Base-by-base conservation (phyloP, 2,329 filamentous ascomycete genomes). In the Diaporthe longicolla region DNA sequence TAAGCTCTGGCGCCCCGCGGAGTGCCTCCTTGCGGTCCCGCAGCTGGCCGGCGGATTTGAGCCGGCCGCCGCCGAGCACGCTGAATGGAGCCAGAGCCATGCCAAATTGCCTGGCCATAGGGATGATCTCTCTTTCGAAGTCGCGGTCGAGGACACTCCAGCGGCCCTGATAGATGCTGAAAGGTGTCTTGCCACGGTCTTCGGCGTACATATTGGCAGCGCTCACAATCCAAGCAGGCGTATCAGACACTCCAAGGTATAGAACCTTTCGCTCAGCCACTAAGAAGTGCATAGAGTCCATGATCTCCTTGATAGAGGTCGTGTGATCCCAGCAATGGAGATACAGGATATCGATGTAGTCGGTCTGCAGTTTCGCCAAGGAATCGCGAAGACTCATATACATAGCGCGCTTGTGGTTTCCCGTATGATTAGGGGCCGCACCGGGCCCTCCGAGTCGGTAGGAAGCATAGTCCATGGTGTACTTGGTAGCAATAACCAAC, bases 401-500 rank as follows among this genome's bases (percentile, higher is more conserved):
- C 69, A 63, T 71, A 17, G 54, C 26, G 17, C 52, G 48, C 69
- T 71, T 71, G 24, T 55, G 55, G 43, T 71, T 71, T 4, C 69
- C 69, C 4, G n/a, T 50, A 40, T 58, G 63, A 43, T 69, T 68
- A 4, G 59, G 43, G 9, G 40, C 59, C 19, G 59, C 4, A 7
- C 48, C 32, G 19, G 59, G 59, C 8, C 40, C 59, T 37, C 84
- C 85, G 13, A 81, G 50, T 21, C 81, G 81, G 66, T 84, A 75
- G 24, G 77, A 78, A 40, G 80, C 82, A 79, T 87, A 90, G 74
- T 87, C 83, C 9, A 83, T 86, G 0, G 87, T 87, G 80, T 87
- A 93, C 80, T 94, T 94, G 74, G 92, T 94, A 1, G 92, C 91
- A 70, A 94, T 85, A 26, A 94, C 91, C 88, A 90, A 80, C 61